Conservation (phyloP, 768 basidiomycete genomes). For the Boletus subparvulus region DNA sequence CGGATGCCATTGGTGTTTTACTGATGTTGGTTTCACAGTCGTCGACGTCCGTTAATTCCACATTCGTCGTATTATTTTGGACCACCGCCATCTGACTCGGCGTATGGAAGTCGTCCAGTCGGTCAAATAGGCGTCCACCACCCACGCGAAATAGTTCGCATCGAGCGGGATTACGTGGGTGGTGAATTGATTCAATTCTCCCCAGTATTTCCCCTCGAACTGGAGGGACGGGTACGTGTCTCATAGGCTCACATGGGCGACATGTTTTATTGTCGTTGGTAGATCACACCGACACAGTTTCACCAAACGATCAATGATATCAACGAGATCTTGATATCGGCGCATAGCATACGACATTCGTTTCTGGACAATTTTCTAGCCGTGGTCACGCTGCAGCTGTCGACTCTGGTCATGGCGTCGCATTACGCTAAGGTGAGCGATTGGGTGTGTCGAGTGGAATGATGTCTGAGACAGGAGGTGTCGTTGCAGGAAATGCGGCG, state of each 20-base stretch:
- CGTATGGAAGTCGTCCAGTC: slow-evolving; percentile 75
- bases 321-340: slow-evolving; percentile 84
- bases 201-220: slow-evolving; percentile 83
- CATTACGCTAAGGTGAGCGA: slow-evolving; percentile 78
- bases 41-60: slow-evolving; percentile 55
- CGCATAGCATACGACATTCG: slow-evolving; percentile 72
- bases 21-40: slow-evolving; percentile 15
- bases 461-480: slow-evolving; percentile 1
- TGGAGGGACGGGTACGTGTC: slow-evolving; percentile 82
- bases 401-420: slow-evolving; percentile 60
- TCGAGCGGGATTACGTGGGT: slow-evolving; percentile 89
- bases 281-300: slow-evolving; percentile 93
- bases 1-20: background rate
- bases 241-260: background rate
- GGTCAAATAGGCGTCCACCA: slow-evolving; percentile 88
- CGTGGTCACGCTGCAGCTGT: slow-evolving; percentile 78
- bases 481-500: slow-evolving; percentile 69
- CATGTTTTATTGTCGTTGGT: background rate
- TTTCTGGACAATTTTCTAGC: slow-evolving; percentile 79
- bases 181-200: slow-evolving; percentile 93
- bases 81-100: slow-evolving; percentile 71
- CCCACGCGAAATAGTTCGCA: slow-evolving; percentile 86
- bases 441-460: background rate
- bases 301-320: slow-evolving; percentile 87
- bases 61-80: slow-evolving; percentile 85